Base-by-base conservation (phyloP, 2,329 filamentous ascomycete species). In the Emergomyces orientalis region DNA sequence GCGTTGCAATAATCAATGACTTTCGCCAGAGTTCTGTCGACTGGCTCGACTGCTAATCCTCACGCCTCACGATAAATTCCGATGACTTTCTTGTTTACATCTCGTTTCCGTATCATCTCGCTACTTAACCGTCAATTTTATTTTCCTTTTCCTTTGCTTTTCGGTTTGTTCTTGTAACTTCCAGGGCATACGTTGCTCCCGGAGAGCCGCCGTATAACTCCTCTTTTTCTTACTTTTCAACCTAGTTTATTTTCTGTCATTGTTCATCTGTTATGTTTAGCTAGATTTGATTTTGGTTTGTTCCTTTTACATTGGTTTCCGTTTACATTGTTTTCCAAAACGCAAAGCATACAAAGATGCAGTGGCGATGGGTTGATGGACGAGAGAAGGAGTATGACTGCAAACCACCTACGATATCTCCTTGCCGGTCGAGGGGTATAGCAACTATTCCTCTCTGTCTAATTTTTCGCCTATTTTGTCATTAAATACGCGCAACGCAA, bases 1-100 rank as follows among this genome's bases (percentile, higher is more conserved):
- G 11, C n/a, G 45, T 25, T 27, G 17, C 22, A 14, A 39, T 57
- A 22, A 17, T 41, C 34, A 11, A 57, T 34, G 22, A 59, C 19
- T 34, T 25, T n/a, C 27, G 22, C 17, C 9, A 22, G 27, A 27
- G 30, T 47, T 57, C 34, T 7, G 54, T 57, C 54, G 54, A 41
- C 54, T 25, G 54, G 54, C 14, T 57, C 54, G 54, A 57, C 34
- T 41, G n/a, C 54, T 55, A n/a, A 39, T 41, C n/a, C 34, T 27
- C 34, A 41, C 13, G n/a, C n/a, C 3, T 22, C 34, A 41, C 13
- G 34, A 57, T 37, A 41, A 17, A 19, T 17, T 37, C 30, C 2
- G 30, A 19, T 11, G 52, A 32, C 8, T 37, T 14, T 1, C 19
- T 37, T 13, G 13, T 55, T 30, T 30, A 8, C 25, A 51, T 51